Evolutionary conservation across 495 filamentous ascomycete species (phyloP).

Genomic region (Xylaria scruposa): DNA sequence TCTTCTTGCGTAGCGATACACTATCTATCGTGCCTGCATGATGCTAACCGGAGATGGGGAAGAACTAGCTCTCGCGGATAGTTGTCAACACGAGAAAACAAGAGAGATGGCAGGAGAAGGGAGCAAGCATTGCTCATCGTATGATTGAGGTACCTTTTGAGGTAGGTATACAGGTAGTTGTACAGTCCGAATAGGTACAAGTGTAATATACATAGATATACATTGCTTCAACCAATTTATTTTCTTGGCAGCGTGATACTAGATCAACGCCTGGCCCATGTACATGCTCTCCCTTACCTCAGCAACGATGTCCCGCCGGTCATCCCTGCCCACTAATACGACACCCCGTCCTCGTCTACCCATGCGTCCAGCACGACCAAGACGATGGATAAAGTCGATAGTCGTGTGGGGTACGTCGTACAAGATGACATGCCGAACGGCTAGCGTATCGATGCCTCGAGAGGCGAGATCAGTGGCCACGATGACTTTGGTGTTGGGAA

Average conservation of each 20-base stretch:
- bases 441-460: slow-evolving; percentile 92
- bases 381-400: slow-evolving; percentile 95
- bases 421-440: slow-evolving; percentile 86
- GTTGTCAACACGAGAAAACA: neutral
- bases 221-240: no score
- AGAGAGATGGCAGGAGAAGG: neutral
- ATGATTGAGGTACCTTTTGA: neutral
- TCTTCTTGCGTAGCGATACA: no score
- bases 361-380: slow-evolving; percentile 92
- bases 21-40: neutral
- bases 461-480: slow-evolving; percentile 94
- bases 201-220: slow-evolving; percentile 21
- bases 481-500: slow-evolving; percentile 82
- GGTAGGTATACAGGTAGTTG: neutral
- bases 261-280: slow-evolving; percentile 86
- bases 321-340: slow-evolving; percentile 87
- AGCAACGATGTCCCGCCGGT: slow-evolving; percentile 85
- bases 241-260: slow-evolving; percentile 20
- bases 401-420: slow-evolving; percentile 96
- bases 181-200: slow-evolving; percentile 12
- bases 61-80: neutral
- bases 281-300: slow-evolving; percentile 97
- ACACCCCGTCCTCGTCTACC: slow-evolving; percentile 86
- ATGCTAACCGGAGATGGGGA: neutral
- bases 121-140: neutral